Evolutionary conservation across 306 rosid genomes (phyloP).

Genomic region (Luffa aegyptiaca): DNA sequence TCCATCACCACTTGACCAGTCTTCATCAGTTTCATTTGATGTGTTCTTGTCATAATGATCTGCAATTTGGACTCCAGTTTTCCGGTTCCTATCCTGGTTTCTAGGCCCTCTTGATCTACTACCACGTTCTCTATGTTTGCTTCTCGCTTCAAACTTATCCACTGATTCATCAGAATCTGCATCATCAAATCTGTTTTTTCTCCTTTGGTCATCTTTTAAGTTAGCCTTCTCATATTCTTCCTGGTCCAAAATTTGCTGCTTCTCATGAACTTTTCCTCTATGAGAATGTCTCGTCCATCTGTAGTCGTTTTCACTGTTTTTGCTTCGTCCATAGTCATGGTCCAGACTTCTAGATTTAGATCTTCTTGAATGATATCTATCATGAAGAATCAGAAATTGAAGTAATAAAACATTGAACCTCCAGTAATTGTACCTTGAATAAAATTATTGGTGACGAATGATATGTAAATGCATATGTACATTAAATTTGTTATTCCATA

Average conservation of each 20-base stretch:
- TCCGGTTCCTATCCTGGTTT: constrained; percentile 4
- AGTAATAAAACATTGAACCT: not conserved
- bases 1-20: constrained; percentile 4
- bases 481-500: not conserved
- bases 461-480: not conserved
- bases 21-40: constrained; percentile 31
- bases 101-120: not conserved
- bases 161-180: constrained; percentile 34
- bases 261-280: constrained; percentile 15
- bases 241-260: constrained; percentile 23
- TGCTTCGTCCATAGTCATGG: constrained; percentile 34
- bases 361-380: constrained; percentile 41
- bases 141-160: constrained; percentile 23
- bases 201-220: constrained; percentile 15
- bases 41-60: constrained; percentile 15
- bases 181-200: constrained; percentile 30
- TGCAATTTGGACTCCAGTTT: constrained; percentile 18
- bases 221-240: constrained; percentile 16
- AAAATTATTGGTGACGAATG: not conserved
- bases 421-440: not conserved
- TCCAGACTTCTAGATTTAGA: constrained; percentile 45
- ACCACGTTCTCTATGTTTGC: constrained; percentile 17
- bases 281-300: not conserved
- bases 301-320: constrained; percentile 7
- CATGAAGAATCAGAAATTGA: constrained; percentile 15